A percentile compares a stretch with the other conserved stretches of the same genome.
Conservation (phyloP, 2,329 filamentous ascomycete genomes). For the Ascocoryne sarcoides region DNA sequence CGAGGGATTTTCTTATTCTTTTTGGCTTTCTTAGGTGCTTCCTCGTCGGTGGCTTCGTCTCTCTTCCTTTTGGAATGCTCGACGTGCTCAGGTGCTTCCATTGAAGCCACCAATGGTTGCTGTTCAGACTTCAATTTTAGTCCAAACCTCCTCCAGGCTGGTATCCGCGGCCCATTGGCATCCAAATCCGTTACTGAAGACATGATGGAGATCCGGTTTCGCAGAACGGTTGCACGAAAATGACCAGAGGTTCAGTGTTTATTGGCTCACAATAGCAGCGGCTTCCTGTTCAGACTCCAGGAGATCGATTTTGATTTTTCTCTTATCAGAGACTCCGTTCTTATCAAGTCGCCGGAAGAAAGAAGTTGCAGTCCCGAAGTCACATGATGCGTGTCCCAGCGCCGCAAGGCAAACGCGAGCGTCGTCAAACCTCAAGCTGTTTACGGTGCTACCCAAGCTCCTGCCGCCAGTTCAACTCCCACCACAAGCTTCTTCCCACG, state of each 20-base stretch:
- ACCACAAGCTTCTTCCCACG: slow-evolving; percentile 1
- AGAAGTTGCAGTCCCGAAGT: background rate
- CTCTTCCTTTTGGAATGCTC: slow-evolving; percentile 23
- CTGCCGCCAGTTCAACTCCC: slow-evolving; percentile 4
- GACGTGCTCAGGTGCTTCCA: slow-evolving; percentile 11
- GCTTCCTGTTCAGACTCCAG: slow-evolving; percentile 3
- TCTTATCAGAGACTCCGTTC: background rate
- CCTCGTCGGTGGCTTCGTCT: slow-evolving; percentile 12
- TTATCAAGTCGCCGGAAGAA: background rate
- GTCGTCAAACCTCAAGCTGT: slow-evolving; percentile 10
- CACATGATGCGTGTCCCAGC: slow-evolving; percentile 1
- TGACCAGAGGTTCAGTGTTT: background rate
- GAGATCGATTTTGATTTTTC: background rate
- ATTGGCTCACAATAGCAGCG: background rate
- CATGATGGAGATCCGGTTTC: background rate
- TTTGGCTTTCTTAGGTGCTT: slow-evolving; percentile 23
- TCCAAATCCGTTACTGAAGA: no score
- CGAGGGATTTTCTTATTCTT: slow-evolving; percentile 9
- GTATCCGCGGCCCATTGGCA: slow-evolving; percentile 31
- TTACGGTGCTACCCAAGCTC: slow-evolving; percentile 2
- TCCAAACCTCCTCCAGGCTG: slow-evolving; percentile 52
- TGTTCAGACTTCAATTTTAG: slow-evolving; percentile 49
- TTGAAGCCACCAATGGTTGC: slow-evolving; percentile 18
- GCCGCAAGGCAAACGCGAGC: slow-evolving; percentile 9
- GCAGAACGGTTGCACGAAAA: background rate